These are phyloP conservation scores for Bidens hawaiensis DNA, from an alignment of 140 eudicot species.

Conservation along the genomic window DNA sequence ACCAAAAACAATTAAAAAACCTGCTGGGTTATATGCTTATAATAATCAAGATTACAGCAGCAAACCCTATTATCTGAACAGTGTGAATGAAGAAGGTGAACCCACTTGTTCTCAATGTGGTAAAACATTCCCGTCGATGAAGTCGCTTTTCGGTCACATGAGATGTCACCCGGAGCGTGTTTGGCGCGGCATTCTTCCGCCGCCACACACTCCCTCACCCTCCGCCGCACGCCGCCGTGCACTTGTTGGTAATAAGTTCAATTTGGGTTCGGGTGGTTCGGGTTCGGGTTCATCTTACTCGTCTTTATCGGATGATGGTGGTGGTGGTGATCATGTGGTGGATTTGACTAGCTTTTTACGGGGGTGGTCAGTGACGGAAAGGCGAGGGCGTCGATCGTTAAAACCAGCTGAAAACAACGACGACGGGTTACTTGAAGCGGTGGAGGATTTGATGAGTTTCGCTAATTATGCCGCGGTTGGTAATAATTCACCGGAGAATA, in stretches of 20 bases:
- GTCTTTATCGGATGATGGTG: not conserved
- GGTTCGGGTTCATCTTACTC: not conserved
- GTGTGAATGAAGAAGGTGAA: slow-evolving; percentile 20
- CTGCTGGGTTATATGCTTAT: too few species aligned
- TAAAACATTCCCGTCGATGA: slow-evolving; percentile 48
- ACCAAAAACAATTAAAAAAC: not conserved
- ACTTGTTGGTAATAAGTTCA: too few species aligned
- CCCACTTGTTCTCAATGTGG: slow-evolving; percentile 41
- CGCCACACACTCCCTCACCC: slow-evolving; percentile 3
- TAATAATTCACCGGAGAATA: too few species aligned
- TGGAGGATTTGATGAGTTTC: slow-evolving; percentile 34
- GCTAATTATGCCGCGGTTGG: slow-evolving; percentile 11
- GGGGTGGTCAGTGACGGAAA: slow-evolving; percentile 43
- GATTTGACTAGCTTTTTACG: slow-evolving; percentile 29
- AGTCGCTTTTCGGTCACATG: slow-evolving; percentile 76
- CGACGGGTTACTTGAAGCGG: slow-evolving; percentile 27
- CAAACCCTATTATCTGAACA: slow-evolving; percentile 15
- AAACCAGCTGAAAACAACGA: slow-evolving; percentile 15
- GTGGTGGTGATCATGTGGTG: slow-evolving; percentile 9
- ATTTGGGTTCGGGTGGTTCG: too few species aligned
- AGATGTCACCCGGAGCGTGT: slow-evolving; percentile 75
- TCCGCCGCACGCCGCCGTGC: not conserved
- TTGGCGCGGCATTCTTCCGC: slow-evolving; percentile 70
- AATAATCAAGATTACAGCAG: not conserved
- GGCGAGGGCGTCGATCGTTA: slow-evolving; percentile 29